Evolutionary conservation across 2,329 filamentous ascomycete genomes (phyloP).

Genomic region (Botryosphaeria dothidea): DNA sequence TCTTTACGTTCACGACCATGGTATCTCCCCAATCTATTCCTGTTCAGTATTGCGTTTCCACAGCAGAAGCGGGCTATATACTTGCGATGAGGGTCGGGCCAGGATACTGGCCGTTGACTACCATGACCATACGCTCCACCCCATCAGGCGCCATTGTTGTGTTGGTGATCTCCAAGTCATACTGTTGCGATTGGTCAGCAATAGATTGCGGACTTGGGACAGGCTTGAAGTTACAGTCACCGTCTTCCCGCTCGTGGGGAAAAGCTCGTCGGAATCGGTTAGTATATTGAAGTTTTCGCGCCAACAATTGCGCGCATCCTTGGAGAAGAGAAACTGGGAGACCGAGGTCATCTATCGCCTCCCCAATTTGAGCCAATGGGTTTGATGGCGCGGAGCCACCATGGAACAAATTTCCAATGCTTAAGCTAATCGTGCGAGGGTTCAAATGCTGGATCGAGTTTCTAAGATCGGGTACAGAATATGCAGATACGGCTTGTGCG

Average conservation of each 20-base stretch:
- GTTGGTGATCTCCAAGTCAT: constrained; percentile 45
- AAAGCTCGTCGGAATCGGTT: constrained; percentile 47
- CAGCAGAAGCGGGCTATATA: constrained; percentile 25
- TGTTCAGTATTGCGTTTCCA: constrained; percentile 25
- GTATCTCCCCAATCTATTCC: constrained; percentile 41
- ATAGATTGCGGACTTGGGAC: constrained; percentile 24
- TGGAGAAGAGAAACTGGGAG: constrained; percentile 8
- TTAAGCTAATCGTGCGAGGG: neutral
- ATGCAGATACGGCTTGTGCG: neutral
- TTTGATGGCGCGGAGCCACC: neutral
- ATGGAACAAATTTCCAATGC: neutral
- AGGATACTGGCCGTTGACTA: constrained; percentile 57
- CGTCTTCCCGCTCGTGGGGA: constrained; percentile 39
- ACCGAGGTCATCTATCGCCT: neutral
- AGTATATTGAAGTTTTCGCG: constrained; percentile 43
- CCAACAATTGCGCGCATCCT: constrained; percentile 42
- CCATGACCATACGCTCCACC: constrained; percentile 32
- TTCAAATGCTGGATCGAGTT: neutral
- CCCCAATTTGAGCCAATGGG: neutral
- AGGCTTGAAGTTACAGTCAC: constrained; percentile 27
- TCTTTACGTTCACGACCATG: constrained; percentile 41
- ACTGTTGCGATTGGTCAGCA: constrained; percentile 28
- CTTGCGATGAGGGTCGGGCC: constrained; percentile 50
- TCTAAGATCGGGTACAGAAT: neutral
- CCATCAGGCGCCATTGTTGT: constrained; percentile 45